A percentile compares a stretch with the other conserved stretches of the same genome.
phyloP scores from a whole-genome alignment of 768 basidiomycete species.

The Lanmaoa pseudosensibilis region DNA sequence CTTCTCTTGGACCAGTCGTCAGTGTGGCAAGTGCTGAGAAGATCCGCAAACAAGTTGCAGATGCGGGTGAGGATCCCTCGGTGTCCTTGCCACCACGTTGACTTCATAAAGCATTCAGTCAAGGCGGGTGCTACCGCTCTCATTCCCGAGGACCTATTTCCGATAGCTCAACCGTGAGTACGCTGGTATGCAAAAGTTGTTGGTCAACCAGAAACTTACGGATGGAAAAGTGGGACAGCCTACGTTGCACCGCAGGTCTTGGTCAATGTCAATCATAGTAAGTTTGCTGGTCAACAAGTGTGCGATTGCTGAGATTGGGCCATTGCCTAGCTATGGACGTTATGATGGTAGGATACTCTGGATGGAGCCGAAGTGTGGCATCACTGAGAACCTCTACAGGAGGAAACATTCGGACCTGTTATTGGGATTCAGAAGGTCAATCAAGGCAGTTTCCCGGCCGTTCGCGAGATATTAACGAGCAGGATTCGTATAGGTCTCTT shows the following conservation, averaged over 20 bases:
- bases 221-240: slow-evolving; percentile 61
- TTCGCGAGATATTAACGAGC: not conserved
- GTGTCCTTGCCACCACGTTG: not conserved
- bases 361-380: not conserved
- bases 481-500: slow-evolving; percentile 51
- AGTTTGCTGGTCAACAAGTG: slow-evolving; percentile 31
- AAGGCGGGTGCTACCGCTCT: slow-evolving; percentile 76
- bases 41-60: slow-evolving; percentile 83
- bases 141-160: slow-evolving; percentile 65
- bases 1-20: slow-evolving; percentile 91
- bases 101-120: slow-evolving; percentile 41
- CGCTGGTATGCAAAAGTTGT: not conserved
- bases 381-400: slow-evolving; percentile 38
- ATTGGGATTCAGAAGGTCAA: slow-evolving; percentile 89
- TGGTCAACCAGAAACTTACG: not conserved
- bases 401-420: slow-evolving; percentile 92
- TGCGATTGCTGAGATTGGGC: slow-evolving; percentile 4
- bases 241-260: slow-evolving; percentile 92
- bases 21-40: slow-evolving; percentile 80
- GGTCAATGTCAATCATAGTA: slow-evolving; percentile 85
- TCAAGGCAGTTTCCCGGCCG: not conserved
- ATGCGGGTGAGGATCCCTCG: slow-evolving; percentile 59
- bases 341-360: slow-evolving; percentile 63
- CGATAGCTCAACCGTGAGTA: slow-evolving; percentile 64
- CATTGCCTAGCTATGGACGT: slow-evolving; percentile 73